Evolutionary conservation across 2,329 filamentous ascomycete species (phyloP).

Genomic region (Xylariomycetidae sp.): DNA sequence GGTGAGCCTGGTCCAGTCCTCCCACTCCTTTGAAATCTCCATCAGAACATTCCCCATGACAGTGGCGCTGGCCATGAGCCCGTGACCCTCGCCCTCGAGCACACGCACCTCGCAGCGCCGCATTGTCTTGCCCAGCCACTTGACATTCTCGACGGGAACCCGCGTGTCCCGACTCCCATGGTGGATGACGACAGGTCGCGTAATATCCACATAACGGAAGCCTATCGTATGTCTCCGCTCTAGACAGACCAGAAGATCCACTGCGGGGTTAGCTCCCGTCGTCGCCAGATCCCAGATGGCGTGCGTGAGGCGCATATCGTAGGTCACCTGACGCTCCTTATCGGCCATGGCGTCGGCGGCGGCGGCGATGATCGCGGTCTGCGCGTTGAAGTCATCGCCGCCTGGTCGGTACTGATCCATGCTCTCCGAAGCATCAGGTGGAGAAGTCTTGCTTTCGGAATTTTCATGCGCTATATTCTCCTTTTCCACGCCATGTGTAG

Average conservation of each 20-base stretch:
- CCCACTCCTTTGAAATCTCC: constrained; percentile 93
- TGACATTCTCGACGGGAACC: constrained; percentile 90
- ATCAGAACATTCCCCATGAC: constrained; percentile 95
- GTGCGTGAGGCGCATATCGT: constrained; percentile 82
- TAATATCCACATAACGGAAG: constrained; percentile 96
- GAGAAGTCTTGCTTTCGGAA: constrained; percentile 20
- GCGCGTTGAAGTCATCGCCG: constrained; percentile 21
- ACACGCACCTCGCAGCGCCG: constrained; percentile 86
- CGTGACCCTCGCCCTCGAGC: constrained; percentile 87
- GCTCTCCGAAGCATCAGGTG: constrained; percentile 36
- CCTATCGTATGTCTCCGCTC: constrained; percentile 89
- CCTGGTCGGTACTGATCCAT: constrained; percentile 42
- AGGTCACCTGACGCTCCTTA: constrained; percentile 67
- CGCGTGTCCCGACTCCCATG: constrained; percentile 87
- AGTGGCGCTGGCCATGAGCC: constrained; percentile 86
- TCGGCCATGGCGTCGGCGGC: constrained; percentile 61
- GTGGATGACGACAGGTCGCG: constrained; percentile 84
- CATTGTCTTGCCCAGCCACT: constrained; percentile 94
- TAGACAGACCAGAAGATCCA: constrained; percentile 87
- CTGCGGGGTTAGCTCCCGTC: constrained; percentile 85
- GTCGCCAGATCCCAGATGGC: constrained; percentile 94
- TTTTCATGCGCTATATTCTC: constrained; percentile 37
- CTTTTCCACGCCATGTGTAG: constrained; percentile 40
- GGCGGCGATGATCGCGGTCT: constrained; percentile 38
- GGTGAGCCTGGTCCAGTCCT: constrained; percentile 70